Evolutionary conservation across 306 rosid species (phyloP), one percentile per base, ranked within the genome.

Genomic region (Rosa multiflora): DNA sequence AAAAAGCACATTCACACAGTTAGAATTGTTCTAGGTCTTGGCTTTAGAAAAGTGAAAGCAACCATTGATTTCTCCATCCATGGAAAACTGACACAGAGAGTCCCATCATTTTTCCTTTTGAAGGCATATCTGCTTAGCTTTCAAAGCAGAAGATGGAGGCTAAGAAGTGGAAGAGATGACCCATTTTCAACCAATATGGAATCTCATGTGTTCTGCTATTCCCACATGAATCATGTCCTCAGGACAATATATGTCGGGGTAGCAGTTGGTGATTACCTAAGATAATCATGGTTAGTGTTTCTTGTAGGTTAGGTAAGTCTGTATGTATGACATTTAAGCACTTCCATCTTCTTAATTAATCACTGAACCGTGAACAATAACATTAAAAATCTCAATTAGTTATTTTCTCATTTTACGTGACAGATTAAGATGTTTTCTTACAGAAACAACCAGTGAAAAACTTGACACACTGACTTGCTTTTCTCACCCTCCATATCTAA

Each of bases 1-100:
- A 10, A 6, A 55, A 20, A 12, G 21, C 20, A 63, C 40, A 64
- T 14, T 37, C 44, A 64, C 44, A 64, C 11, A 15, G n/a, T 12
- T 32, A 32, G n/a, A 12, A 32, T 13, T 13, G 9, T 32, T 35
- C 70, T 14, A 64, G 44, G 44, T 64, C n/a, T 80, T 75, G 76
- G 81, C 89, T 83, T 76, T 64, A 74, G 42, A 83, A 87, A 86
- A 87, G 91, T 88, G 86, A 86, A 76, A 83, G 88, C 83, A 85
- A 55, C 87, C 73, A 83, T 72, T 83, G 89, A 85, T 86, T 86
- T 86, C 77, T 78, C 85, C 78, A 77, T 86, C 84, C 79, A 72
- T 78, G 83, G 87, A 80, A 85, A 87, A 86, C 86, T 75, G 87
- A 92, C 90, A 82, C 77, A 58, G 32, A 66, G 73, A 69, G 63